Evolutionary conservation across 2,329 filamentous ascomycete genomes (phyloP).

Genomic region (Colletotrichum echinochloae): DNA sequence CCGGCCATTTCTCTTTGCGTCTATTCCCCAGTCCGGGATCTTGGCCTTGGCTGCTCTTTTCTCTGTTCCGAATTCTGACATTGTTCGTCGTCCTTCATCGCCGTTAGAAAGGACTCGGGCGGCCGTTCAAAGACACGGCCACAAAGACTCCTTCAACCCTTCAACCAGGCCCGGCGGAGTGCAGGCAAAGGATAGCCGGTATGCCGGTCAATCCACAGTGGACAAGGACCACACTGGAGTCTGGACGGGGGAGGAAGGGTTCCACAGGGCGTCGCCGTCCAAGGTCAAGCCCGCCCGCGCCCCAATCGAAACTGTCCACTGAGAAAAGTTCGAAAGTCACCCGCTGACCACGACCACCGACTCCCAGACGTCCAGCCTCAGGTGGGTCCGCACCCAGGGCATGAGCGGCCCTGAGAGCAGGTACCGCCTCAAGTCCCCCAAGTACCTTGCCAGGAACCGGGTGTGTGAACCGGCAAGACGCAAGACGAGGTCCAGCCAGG

Average conservation of each 20-base stretch:
- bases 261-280: constrained; percentile 34
- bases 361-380: constrained; percentile 33
- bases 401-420: constrained; percentile 16
- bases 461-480: constrained; percentile 34
- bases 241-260: background rate
- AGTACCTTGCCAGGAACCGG: constrained; percentile 38
- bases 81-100: background rate
- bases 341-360: constrained; percentile 37
- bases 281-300: constrained; percentile 34
- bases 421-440: constrained; percentile 30
- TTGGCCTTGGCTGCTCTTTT: background rate
- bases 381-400: constrained; percentile 26
- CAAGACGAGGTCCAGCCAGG: constrained; percentile 13
- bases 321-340: constrained; percentile 41
- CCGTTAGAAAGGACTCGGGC: background rate
- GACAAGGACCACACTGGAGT: constrained; percentile 24
- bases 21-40: background rate
- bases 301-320: constrained; percentile 41
- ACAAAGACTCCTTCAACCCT: background rate
- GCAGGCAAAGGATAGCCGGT: constrained; percentile 11
- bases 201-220: constrained; percentile 23
- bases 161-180: constrained; percentile 2
- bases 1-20: background rate
- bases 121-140: background rate
- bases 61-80: background rate